A percentile compares a stretch with the other conserved stretches of the same genome.
Evolutionary conservation across 2,329 filamentous ascomycete genomes (phyloP).

Genomic region (Microsporum ferrugineum): DNA sequence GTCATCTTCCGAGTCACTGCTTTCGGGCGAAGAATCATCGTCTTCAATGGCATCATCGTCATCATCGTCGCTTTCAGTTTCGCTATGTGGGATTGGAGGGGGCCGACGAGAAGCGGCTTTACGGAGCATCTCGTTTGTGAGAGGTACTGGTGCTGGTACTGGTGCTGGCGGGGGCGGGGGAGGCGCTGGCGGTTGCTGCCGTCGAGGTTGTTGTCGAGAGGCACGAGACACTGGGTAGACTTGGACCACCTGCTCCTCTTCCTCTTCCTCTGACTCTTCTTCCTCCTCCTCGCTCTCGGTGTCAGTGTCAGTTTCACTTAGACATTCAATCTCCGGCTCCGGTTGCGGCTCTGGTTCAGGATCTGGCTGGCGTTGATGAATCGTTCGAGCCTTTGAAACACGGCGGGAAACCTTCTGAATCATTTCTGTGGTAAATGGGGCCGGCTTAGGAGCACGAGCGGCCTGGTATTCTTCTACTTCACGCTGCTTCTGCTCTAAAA

Average conservation of each 20-base stretch:
- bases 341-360: neutral
- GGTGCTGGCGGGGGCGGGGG: neutral
- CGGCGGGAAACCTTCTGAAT: constrained; percentile 8
- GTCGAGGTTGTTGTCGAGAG: neutral
- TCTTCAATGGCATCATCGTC: constrained; percentile 34
- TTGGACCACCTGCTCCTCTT: neutral
- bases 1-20: constrained; percentile 22
- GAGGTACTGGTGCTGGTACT: neutral
- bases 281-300: neutral
- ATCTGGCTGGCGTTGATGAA: neutral
- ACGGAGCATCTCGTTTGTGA: neutral
- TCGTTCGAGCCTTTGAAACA: neutral
- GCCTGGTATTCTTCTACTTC: constrained; percentile 33
- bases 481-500: constrained; percentile 29
- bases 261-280: neutral
- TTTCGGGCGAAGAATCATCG: constrained; percentile 30
- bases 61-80: constrained; percentile 14
- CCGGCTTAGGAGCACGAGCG: constrained; percentile 15
- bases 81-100: neutral
- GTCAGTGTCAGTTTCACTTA: constrained; percentile 1
- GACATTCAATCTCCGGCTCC: neutral
- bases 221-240: neutral
- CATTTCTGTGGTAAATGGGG: constrained; percentile 6
- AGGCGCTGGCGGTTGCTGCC: neutral
- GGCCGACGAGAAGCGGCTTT: neutral